phyloP scores from a whole-genome alignment of 305 asterid genomes.

The Plantago rigida region DNA sequence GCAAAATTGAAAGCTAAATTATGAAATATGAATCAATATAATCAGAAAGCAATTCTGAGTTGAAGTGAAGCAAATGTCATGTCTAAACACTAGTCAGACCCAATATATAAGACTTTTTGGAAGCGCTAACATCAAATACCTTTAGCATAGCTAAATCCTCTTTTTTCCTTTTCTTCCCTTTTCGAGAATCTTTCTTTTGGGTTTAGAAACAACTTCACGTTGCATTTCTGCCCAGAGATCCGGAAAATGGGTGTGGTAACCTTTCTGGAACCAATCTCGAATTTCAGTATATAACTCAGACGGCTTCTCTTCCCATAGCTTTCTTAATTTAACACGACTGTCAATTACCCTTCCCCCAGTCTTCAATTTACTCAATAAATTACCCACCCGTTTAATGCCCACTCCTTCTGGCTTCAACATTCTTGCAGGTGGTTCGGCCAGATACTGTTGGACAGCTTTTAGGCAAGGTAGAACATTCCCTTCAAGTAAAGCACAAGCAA shows the following conservation, averaged over 20 bases:
- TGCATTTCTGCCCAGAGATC: conserved; percentile 50
- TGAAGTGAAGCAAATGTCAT: no score
- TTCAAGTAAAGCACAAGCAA: conserved; percentile 55
- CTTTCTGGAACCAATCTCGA: conserved; percentile 52
- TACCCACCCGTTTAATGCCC: conserved; percentile 56
- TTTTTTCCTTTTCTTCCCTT: conserved; percentile 30
- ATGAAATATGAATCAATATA: no score
- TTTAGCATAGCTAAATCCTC: conserved; percentile 3
- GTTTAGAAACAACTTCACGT: conserved; percentile 31
- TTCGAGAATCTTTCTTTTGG: conserved; percentile 30
- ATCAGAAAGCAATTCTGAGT: no score
- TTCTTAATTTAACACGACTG: conserved; percentile 39
- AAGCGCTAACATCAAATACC: no score
- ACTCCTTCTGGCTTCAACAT: conserved; percentile 63
- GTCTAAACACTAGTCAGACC: no score
- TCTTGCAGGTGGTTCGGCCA: conserved; percentile 60
- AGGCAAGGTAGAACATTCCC: conserved; percentile 76
- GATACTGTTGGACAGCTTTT: conserved; percentile 35
- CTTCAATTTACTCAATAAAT: conserved; percentile 45
- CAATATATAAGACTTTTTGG: no score
- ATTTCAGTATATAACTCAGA: conserved; percentile 41
- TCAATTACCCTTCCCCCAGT: conserved; percentile 39
- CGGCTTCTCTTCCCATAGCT: conserved; percentile 43
- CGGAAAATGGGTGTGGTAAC: conserved; percentile 36
- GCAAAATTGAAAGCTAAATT: no score